Conservation (phyloP, 2,329 filamentous ascomycete species). For the Sclerotinia borealis region DNA sequence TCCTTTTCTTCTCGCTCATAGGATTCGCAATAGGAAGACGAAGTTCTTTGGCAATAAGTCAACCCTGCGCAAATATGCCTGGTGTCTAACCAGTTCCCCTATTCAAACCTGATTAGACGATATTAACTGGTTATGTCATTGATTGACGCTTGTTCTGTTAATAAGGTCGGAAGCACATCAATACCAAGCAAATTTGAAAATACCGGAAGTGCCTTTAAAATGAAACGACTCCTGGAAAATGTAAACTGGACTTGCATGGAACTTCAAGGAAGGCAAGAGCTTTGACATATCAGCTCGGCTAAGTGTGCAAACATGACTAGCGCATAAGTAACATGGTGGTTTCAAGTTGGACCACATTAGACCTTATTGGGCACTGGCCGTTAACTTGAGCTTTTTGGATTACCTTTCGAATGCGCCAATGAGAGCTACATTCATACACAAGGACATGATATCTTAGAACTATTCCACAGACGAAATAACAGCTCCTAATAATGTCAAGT, state of each 20-base stretch:
- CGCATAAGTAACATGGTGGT: conserved; percentile 31
- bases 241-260: too few species aligned
- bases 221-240: conserved; percentile 32
- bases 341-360: conserved; percentile 18
- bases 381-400: conserved; percentile 27
- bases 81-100: conserved; percentile 26
- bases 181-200: conserved; percentile 24
- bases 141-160: not conserved
- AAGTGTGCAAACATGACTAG: conserved; percentile 37
- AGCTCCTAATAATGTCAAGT: conserved; percentile 41
- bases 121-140: not conserved
- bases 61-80: conserved; percentile 37
- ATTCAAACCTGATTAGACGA: conserved; percentile 32
- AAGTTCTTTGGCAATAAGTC: conserved; percentile 38
- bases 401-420: conserved; percentile 39
- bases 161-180: not conserved
- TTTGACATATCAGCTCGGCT: conserved; percentile 14
- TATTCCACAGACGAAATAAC: conserved; percentile 32
- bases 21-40: conserved; percentile 43
- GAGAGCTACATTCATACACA: conserved; percentile 36
- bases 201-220: conserved; percentile 33
- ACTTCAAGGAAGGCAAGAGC: conserved; percentile 22
- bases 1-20: conserved; percentile 37
- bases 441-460: conserved; percentile 36
- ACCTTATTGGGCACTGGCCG: conserved; percentile 35